Evolutionary conservation across 352 stramenopile species (phyloP).

Genomic region (Thraustotheca clavata): DNA sequence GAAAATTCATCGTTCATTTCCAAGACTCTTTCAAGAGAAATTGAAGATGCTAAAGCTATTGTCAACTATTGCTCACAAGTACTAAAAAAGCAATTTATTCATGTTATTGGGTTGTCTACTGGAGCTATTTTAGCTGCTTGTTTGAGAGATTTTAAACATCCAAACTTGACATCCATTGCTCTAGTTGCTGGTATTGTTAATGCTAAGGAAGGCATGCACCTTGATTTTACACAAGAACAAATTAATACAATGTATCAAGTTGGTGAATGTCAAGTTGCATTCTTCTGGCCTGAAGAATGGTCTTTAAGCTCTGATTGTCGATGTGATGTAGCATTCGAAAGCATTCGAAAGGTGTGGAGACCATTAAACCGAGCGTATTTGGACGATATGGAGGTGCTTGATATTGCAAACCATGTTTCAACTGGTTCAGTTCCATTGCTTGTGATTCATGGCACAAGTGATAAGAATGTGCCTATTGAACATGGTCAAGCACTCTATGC

Average conservation of each 20-base stretch:
- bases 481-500: slow-evolving; percentile 48
- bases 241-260: slow-evolving; percentile 30
- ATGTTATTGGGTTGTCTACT: slow-evolving; percentile 61
- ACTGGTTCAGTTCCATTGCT: slow-evolving; percentile 29
- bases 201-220: slow-evolving; percentile 35
- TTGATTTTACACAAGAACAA: slow-evolving; percentile 50
- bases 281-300: slow-evolving; percentile 44
- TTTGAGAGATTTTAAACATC: slow-evolving; percentile 26
- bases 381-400: slow-evolving; percentile 34
- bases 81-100: slow-evolving; percentile 26
- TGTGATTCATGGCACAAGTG: slow-evolving; percentile 55
- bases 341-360: slow-evolving; percentile 43
- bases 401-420: slow-evolving; percentile 35
- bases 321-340: background rate
- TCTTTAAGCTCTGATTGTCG: background rate
- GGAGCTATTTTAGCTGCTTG: slow-evolving; percentile 58
- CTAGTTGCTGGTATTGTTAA: slow-evolving; percentile 54
- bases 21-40: slow-evolving; percentile 50
- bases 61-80: slow-evolving; percentile 37
- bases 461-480: slow-evolving; percentile 45
- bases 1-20: slow-evolving; percentile 32
- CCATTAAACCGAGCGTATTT: slow-evolving; percentile 42
- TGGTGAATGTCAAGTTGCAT: slow-evolving; percentile 61
- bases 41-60: slow-evolving; percentile 34
- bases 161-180: slow-evolving; percentile 25